Evolutionary conservation across 1,284 basidiomycete genomes (phyloP).

Genomic region (Puccinia coronata): DNA sequence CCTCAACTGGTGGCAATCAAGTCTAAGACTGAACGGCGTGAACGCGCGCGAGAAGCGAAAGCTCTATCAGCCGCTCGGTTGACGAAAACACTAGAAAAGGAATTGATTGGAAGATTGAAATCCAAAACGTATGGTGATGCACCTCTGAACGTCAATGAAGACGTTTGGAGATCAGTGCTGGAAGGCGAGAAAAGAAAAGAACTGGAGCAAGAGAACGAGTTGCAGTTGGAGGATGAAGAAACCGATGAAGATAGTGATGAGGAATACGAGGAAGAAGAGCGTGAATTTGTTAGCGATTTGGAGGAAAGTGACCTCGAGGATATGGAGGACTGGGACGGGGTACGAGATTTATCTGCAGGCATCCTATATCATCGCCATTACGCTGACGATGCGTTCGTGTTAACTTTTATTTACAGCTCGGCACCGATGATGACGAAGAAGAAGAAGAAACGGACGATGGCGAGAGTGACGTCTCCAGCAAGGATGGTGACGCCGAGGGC

Average conservation of each 20-base stretch:
- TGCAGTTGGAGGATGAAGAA: slow-evolving; percentile 62
- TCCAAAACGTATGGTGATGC: slow-evolving; percentile 96
- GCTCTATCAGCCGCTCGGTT: slow-evolving; percentile 90
- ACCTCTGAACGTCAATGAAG: slow-evolving; percentile 97
- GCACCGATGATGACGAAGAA: background rate
- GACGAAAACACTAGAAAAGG: slow-evolving; percentile 92
- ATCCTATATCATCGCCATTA: background rate
- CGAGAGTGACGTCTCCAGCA: background rate
- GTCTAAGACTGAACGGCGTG: slow-evolving; percentile 95
- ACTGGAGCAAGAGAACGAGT: slow-evolving; percentile 50
- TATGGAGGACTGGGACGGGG: slow-evolving; percentile 41
- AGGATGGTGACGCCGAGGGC: slow-evolving; percentile 19
- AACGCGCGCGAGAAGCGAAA: slow-evolving; percentile 88
- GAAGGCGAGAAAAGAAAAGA: slow-evolving; percentile 66
- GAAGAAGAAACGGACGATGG: background rate
- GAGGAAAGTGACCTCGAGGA: slow-evolving; percentile 59
- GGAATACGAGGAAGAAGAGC: slow-evolving; percentile 64
- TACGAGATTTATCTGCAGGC: background rate
- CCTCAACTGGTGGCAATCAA: slow-evolving; percentile 92
- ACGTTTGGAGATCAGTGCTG: slow-evolving; percentile 86
- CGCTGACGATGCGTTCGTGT: background rate
- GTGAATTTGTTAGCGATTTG: slow-evolving; percentile 83
- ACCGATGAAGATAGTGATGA: slow-evolving; percentile 61
- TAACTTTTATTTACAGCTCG: background rate
- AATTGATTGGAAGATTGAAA: slow-evolving; percentile 90